These are phyloP conservation scores for Verticillium nonalfalfae DNA, from an alignment of 2,329 filamentous ascomycete genomes.

Conservation along the genomic window DNA sequence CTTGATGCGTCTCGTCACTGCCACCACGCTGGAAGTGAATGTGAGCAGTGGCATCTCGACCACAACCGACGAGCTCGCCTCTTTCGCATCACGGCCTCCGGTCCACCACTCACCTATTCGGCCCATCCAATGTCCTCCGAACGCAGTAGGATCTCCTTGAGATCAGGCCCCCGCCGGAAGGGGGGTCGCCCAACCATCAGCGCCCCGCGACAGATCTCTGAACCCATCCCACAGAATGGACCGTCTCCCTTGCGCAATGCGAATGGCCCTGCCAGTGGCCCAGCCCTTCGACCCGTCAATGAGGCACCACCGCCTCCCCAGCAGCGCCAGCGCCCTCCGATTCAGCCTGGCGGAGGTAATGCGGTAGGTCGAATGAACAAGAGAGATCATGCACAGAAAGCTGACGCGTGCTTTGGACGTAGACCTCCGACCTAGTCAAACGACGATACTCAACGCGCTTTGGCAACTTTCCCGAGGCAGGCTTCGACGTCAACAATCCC, in stretches of 20 bases:
- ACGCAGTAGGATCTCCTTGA: constrained; percentile 45
- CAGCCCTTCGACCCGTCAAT: constrained; percentile 5
- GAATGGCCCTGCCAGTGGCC: constrained; percentile 12
- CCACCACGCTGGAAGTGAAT: neutral
- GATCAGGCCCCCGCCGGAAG: constrained; percentile 42
- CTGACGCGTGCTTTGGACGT: constrained; percentile 14
- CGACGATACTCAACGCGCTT: constrained; percentile 91
- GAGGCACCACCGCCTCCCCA: constrained; percentile 8
- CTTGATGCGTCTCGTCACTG: neutral
- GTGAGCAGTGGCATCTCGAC: neutral
- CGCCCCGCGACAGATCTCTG: constrained; percentile 57
- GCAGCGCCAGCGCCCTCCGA: constrained; percentile 28
- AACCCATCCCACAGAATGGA: constrained; percentile 47
- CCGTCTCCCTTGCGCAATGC: constrained; percentile 13
- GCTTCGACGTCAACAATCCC: constrained; percentile 59
- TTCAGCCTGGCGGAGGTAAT: constrained; percentile 48
- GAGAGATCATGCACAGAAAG: constrained; percentile 1
- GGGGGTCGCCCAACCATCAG: constrained; percentile 57
- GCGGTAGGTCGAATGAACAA: constrained; percentile 26
- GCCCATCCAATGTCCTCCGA: neutral
- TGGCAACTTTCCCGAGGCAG: constrained; percentile 64
- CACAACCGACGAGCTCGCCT: neutral
- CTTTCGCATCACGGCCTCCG: no score
- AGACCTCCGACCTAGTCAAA: constrained; percentile 83
- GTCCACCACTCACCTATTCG: neutral